These are phyloP conservation scores for Sherardia arvensis DNA, from an alignment of 257 asterid genomes.

Conservation along the genomic window DNA sequence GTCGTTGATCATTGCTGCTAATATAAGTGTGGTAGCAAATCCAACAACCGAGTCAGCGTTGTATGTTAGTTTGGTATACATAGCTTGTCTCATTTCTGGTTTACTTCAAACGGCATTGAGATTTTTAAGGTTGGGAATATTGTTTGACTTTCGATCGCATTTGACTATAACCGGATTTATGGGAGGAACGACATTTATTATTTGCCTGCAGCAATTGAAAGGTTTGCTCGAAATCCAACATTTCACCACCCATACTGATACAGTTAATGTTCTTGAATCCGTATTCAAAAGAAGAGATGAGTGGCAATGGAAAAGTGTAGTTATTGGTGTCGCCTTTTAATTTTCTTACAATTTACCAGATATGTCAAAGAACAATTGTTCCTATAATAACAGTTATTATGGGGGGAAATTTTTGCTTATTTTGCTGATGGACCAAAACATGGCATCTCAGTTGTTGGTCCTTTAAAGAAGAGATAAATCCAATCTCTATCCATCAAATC, in stretches of 20 bases:
- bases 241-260: slow-evolving; percentile 51
- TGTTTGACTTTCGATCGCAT: slow-evolving; percentile 76
- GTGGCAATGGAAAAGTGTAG: slow-evolving; percentile 53
- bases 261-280: slow-evolving; percentile 33
- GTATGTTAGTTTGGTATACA: slow-evolving; percentile 50
- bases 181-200: slow-evolving; percentile 78
- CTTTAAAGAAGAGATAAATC: slow-evolving; percentile 57
- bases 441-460: slow-evolving; percentile 57
- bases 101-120: slow-evolving; percentile 42
- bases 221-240: slow-evolving; percentile 65
- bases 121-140: slow-evolving; percentile 55
- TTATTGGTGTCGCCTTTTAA: slow-evolving; percentile 51
- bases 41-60: slow-evolving; percentile 17
- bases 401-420: slow-evolving; percentile 64
- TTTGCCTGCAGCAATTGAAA: slow-evolving; percentile 65
- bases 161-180: slow-evolving; percentile 79
- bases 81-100: slow-evolving; percentile 57
- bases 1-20: slow-evolving; percentile 51
- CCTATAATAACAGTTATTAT: slow-evolving; percentile 55
- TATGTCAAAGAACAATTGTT: slow-evolving; percentile 49
- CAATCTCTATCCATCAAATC: slow-evolving; percentile 29
- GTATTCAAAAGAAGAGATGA: slow-evolving; percentile 32
- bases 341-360: slow-evolving; percentile 64
- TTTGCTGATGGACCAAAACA: slow-evolving; percentile 34
- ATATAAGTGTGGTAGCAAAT: slow-evolving; percentile 28